These are phyloP conservation scores for Hymenoscyphus fraxineus DNA, from an alignment of 2,329 filamentous ascomycete species.

Conservation along the genomic window DNA sequence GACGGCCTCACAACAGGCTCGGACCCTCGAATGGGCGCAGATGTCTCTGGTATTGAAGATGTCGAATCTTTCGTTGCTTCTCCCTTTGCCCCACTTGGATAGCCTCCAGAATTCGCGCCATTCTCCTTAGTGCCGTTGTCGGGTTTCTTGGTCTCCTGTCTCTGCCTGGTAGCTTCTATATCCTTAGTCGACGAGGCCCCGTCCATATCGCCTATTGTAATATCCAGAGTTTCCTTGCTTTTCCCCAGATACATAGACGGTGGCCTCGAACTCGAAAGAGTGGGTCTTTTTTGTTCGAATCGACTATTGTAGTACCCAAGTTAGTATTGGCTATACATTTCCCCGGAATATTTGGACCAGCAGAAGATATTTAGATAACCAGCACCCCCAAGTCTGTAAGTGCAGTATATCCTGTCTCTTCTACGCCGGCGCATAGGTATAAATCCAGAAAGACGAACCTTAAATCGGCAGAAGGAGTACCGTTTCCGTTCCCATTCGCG, in stretches of 20 bases:
- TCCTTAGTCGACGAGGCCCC: neutral
- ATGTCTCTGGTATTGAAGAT: slow-evolving; percentile 8
- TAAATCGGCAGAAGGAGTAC: slow-evolving; percentile 24
- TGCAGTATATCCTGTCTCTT: neutral
- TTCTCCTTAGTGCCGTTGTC: slow-evolving; percentile 3
- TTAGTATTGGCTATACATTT: neutral
- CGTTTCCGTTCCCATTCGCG: slow-evolving; percentile 20
- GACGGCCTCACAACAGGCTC: slow-evolving; percentile 19
- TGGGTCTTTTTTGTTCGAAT: slow-evolving; percentile 29
- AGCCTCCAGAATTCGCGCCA: neutral
- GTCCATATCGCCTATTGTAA: slow-evolving; percentile 29
- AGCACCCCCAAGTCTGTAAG: neutral
- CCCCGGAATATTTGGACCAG: neutral
- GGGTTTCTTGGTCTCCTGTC: slow-evolving; percentile 8
- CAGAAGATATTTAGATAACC: neutral
- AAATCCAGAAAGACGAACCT: slow-evolving; percentile 6
- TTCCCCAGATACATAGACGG: slow-evolving; percentile 35
- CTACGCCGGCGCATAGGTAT: neutral
- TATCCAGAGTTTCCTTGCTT: slow-evolving; percentile 34
- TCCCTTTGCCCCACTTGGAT: neutral
- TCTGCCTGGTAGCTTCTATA: neutral
- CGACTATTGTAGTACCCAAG: slow-evolving; percentile 12
- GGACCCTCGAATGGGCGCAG: neutral
- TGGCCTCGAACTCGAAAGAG: slow-evolving; percentile 24
- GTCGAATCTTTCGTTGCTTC: neutral